Conservation (phyloP, 805 yeast species). For the Kazachstania psychrophila region DNA sequence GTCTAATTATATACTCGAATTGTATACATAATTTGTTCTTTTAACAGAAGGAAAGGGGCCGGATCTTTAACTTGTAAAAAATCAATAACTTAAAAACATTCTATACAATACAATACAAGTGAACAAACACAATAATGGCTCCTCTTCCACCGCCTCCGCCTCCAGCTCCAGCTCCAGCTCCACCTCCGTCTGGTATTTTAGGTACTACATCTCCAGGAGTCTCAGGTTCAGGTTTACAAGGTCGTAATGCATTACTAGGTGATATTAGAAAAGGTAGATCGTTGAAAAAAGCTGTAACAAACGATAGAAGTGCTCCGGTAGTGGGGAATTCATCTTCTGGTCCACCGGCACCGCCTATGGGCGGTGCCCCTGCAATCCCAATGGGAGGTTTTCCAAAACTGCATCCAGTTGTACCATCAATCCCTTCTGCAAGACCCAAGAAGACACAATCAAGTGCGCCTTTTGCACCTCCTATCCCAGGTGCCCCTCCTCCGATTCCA, state of each 20-base stretch:
- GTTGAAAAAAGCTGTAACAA: conserved; percentile 55
- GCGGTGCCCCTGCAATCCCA: conserved; percentile 24
- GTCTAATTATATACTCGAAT: too few relatives aligned
- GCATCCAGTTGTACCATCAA: conserved; percentile 32
- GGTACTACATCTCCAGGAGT: conserved; percentile 28
- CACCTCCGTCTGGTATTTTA: conserved; percentile 40
- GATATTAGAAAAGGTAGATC: conserved; percentile 68
- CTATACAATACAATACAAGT: too few relatives aligned
- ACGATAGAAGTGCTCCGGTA: conserved; percentile 56
- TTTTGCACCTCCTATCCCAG: conserved; percentile 16
- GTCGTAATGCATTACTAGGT: conserved; percentile 55
- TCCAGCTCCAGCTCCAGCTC: conserved; percentile 49
- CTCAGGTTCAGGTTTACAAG: conserved; percentile 28
- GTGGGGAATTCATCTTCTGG: conserved; percentile 28
- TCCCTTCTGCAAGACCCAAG: conserved; percentile 17
- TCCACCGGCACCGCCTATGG: conserved; percentile 17
- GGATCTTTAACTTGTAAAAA: too few relatives aligned
- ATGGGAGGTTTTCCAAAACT: conserved; percentile 59
- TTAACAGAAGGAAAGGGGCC: too few relatives aligned
- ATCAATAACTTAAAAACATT: too few relatives aligned
- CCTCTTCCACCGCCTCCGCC: too few relatives aligned
- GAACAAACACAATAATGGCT: too few relatives aligned
- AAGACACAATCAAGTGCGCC: conserved; percentile 10
- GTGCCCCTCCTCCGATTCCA: conserved; percentile 20
- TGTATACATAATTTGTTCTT: too few relatives aligned